A percentile compares a stretch with the other conserved stretches of the same genome.
phyloP scores from a whole-genome alignment of 345 rosid genomes.

The Excoecaria cochinchinensis region DNA sequence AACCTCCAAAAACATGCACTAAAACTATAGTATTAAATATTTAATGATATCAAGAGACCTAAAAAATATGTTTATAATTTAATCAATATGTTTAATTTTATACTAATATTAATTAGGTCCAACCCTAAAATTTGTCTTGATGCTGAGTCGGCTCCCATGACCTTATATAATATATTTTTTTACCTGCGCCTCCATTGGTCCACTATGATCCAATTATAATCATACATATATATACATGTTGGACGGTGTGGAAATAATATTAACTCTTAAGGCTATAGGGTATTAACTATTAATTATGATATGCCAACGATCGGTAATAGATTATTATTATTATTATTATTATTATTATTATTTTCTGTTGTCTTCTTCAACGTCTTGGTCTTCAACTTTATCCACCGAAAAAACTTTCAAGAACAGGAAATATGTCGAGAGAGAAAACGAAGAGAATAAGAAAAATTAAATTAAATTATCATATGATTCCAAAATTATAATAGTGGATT shows the following conservation, averaged over 20 bases:
- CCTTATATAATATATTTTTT: background rate
- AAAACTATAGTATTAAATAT: background rate
- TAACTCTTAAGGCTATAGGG: too few species aligned
- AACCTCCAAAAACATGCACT: background rate
- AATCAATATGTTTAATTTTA: background rate
- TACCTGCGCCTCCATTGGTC: background rate
- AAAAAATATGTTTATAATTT: background rate
- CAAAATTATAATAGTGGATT: background rate
- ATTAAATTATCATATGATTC: background rate
- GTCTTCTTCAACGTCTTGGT: background rate
- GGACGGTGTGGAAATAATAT: too few species aligned
- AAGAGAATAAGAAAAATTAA: background rate
- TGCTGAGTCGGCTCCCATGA: background rate
- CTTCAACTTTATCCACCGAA: background rate
- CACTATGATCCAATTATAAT: background rate
- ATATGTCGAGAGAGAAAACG: slow-evolving; percentile 3
- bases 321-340: too few species aligned
- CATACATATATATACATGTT: background rate
- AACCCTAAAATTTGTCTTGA: background rate
- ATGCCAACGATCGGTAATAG: too few species aligned
- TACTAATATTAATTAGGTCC: background rate
- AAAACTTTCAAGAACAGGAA: background rate
- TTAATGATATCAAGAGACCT: background rate
- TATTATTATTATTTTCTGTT: too few species aligned
- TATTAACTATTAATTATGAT: too few species aligned